Evolutionary conservation across 257 asterid species (phyloP).

Genomic region (Nemophila menziesii): DNA sequence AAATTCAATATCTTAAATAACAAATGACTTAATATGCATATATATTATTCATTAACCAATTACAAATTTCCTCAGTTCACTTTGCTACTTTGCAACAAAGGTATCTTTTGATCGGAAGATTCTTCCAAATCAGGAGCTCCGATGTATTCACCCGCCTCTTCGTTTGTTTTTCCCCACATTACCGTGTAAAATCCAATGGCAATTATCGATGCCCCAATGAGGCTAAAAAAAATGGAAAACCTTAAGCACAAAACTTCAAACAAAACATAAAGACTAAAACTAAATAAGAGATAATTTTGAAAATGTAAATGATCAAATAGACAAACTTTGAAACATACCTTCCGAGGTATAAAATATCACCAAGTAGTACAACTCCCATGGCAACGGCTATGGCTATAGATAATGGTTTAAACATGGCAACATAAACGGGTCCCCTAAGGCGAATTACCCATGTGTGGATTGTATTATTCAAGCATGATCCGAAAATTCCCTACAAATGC

Average conservation of each 20-base stretch:
- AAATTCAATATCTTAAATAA: background rate
- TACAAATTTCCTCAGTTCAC: background rate
- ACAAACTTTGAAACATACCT: conserved; percentile 17
- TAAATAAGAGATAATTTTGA: too few species aligned
- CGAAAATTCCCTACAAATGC: conserved; percentile 39
- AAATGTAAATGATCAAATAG: too few species aligned
- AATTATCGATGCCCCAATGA: conserved; percentile 17
- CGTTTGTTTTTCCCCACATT: conserved; percentile 20
- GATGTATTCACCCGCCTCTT: background rate
- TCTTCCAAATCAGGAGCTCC: background rate
- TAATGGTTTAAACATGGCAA: conserved; percentile 35
- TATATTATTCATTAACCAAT: background rate
- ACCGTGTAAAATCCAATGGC: conserved; percentile 20
- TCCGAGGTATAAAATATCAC: conserved; percentile 41
- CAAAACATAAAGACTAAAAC: too few species aligned
- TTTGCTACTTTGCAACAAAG: conserved; percentile 3
- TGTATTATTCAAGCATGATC: conserved; percentile 1
- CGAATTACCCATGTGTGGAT: conserved; percentile 34
- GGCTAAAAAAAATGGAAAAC: conserved; percentile 8
- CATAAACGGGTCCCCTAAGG: conserved; percentile 42
- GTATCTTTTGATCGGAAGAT: conserved; percentile 3
- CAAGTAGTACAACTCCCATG: conserved; percentile 40
- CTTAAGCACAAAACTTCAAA: too few species aligned
- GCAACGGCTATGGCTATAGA: conserved; percentile 38
- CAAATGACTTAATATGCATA: background rate